phyloP scores from a whole-genome alignment of 2,329 filamentous ascomycete genomes.

The Aspergillus udagawae region DNA sequence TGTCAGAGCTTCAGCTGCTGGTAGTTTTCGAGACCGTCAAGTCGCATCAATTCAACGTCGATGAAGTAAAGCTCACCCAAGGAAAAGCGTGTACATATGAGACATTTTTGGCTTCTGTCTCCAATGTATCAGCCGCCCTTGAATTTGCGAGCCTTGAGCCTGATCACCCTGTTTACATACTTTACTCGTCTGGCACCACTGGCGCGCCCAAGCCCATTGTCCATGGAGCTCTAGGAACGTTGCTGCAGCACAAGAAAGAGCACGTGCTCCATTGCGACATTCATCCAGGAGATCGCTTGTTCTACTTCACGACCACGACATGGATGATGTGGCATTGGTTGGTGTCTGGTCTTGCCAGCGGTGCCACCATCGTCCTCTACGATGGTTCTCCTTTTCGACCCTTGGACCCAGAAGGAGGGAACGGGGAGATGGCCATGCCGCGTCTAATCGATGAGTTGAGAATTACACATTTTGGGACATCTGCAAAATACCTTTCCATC shows the following conservation, averaged over 20 bases:
- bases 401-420: constrained; percentile 48
- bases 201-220: constrained; percentile 87
- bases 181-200: constrained; percentile 92
- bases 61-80: constrained; percentile 29
- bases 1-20: constrained; percentile 65
- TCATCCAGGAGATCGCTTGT: constrained; percentile 65
- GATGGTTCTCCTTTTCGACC: constrained; percentile 87
- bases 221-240: constrained; percentile 81
- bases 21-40: constrained; percentile 69
- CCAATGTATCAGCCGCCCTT: constrained; percentile 40
- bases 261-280: constrained; percentile 84
- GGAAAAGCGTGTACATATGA: constrained; percentile 41
- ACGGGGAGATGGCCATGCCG: constrained; percentile 77
- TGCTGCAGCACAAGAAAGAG: constrained; percentile 97
- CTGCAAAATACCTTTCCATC: constrained; percentile 85
- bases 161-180: constrained; percentile 86
- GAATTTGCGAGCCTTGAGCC: constrained; percentile 74
- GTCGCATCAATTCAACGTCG: constrained; percentile 33
- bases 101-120: constrained; percentile 45
- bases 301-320: constrained; percentile 92
- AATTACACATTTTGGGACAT: constrained; percentile 93
- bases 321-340: constrained; percentile 99
- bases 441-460: constrained; percentile 72
- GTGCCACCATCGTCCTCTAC: constrained; percentile 81
- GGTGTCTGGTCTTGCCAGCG: constrained; percentile 76